Conservation (phyloP, 2,329 filamentous ascomycete species). For the Hymenoscyphus fraxineus region DNA sequence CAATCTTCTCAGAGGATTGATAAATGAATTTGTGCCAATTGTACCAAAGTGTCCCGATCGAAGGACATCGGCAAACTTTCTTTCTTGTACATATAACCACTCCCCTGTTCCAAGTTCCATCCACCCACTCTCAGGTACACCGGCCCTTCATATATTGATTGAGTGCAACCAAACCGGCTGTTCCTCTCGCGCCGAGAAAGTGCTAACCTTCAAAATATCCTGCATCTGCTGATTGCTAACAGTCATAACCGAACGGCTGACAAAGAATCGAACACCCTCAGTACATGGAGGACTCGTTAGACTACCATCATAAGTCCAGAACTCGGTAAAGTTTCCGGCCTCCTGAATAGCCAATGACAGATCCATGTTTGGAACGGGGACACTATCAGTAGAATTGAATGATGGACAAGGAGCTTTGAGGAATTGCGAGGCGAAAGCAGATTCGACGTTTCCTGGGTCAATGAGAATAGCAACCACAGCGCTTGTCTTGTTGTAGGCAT, state of each 20-base stretch:
- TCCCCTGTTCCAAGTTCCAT: no score
- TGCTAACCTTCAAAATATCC: conserved; percentile 42
- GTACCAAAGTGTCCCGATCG: no score
- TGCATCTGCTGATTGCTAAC: conserved; percentile 46
- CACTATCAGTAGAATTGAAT: conserved; percentile 36
- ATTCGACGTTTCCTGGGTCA: conserved; percentile 40
- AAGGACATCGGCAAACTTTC: no score
- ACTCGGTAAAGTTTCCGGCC: conserved; percentile 41
- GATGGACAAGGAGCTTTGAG: conserved; percentile 36
- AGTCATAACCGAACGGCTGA: conserved; percentile 41
- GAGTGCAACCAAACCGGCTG: conserved; percentile 46
- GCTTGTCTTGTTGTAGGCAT: conserved; percentile 39
- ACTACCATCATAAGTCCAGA: conserved; percentile 47
- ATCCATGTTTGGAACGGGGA: conserved; percentile 31
- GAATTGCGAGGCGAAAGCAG: conserved; percentile 42
- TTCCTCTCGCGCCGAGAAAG: conserved; percentile 42
- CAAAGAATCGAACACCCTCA: conserved; percentile 45
- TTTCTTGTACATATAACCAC: no score
- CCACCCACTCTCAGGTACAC: no score
- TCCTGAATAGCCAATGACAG: conserved; percentile 36
- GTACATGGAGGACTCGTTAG: conserved; percentile 46
- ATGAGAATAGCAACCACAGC: conserved; percentile 47
- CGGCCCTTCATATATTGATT: conserved; percentile 4
- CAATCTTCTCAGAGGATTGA: no score
- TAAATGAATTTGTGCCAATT: no score